These are phyloP conservation scores for Apiotrichum montevideense DNA, from an alignment of 1,284 basidiomycete species.

Conservation along the genomic window DNA sequence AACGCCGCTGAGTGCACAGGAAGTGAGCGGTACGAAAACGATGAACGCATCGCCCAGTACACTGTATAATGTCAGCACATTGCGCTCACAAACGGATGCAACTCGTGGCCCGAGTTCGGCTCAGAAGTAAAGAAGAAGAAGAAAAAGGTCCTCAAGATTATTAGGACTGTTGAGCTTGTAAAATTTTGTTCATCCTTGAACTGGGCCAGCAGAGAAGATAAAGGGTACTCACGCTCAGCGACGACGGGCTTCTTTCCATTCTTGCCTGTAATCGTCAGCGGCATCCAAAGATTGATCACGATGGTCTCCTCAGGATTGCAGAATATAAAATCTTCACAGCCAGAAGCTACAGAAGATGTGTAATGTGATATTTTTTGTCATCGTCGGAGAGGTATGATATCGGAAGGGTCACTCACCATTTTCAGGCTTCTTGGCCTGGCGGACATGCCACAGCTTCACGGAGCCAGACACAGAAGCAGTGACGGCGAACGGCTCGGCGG, in stretches of 20 bases:
- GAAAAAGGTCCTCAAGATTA: constrained; percentile 33
- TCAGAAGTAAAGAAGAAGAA: constrained; percentile 49
- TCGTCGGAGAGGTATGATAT: constrained; percentile 22
- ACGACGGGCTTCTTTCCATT: constrained; percentile 25
- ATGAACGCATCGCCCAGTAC: constrained; percentile 70
- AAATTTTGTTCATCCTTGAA: constrained; percentile 38
- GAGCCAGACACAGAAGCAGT: constrained; percentile 46
- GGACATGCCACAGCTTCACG: constrained; percentile 49
- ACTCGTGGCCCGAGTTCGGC: constrained; percentile 8
- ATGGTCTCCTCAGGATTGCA: constrained; percentile 45
- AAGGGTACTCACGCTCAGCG: constrained; percentile 37
- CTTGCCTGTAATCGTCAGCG: constrained; percentile 30
- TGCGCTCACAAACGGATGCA: not conserved
- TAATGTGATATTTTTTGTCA: constrained; percentile 46
- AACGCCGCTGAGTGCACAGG: constrained; percentile 64
- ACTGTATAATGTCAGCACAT: constrained; percentile 50
- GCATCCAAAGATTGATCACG: not conserved
- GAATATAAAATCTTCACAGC: constrained; percentile 43
- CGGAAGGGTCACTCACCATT: constrained; percentile 33
- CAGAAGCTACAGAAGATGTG: constrained; percentile 30
- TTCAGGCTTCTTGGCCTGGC: constrained; percentile 37
- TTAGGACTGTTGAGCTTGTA: constrained; percentile 50
- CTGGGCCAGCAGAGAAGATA: constrained; percentile 1
- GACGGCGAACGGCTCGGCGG: constrained; percentile 37
- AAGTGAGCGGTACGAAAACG: constrained; percentile 62